These are phyloP conservation scores for Gentiana macrophylla DNA, from an alignment of 257 asterid species.

Conservation along the genomic window DNA sequence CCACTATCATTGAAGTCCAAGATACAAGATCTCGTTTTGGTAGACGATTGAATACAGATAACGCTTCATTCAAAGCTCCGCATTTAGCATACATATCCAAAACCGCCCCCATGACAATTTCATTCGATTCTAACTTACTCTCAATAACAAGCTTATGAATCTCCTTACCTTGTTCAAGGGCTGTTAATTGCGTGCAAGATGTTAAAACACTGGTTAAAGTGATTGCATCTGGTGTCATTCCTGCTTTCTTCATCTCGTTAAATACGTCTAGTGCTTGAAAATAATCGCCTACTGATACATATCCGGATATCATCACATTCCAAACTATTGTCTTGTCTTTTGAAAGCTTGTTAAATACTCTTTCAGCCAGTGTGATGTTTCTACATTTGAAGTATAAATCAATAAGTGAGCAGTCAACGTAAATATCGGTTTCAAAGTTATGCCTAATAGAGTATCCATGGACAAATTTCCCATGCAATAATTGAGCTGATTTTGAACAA, in stretches of 20 bases:
- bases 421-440: conserved; percentile 26
- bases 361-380: conserved; percentile 30
- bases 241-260: conserved; percentile 37
- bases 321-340: conserved; percentile 42
- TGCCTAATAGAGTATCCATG: conserved; percentile 51
- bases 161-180: conserved; percentile 59
- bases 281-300: conserved; percentile 54
- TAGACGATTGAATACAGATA: conserved; percentile 34
- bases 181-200: conserved; percentile 67
- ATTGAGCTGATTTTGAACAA: conserved; percentile 52
- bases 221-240: conserved; percentile 47
- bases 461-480: conserved; percentile 44
- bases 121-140: conserved; percentile 33
- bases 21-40: conserved; percentile 53
- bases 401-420: conserved; percentile 40
- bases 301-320: conserved; percentile 83
- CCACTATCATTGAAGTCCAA: conserved; percentile 77
- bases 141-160: conserved; percentile 34
- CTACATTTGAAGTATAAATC: conserved; percentile 74
- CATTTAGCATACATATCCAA: conserved; percentile 86
- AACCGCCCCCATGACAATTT: conserved; percentile 62
- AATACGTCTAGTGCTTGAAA: conserved; percentile 54
- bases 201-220: conserved; percentile 51
- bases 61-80: conserved; percentile 65
- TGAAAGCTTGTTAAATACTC: conserved; percentile 26